Percentiles rank a stretch among this genome's conserved stretches.
These are phyloP conservation scores for Biancaea sappan DNA, from an alignment of 306 rosid genomes.

Conservation along the genomic window DNA sequence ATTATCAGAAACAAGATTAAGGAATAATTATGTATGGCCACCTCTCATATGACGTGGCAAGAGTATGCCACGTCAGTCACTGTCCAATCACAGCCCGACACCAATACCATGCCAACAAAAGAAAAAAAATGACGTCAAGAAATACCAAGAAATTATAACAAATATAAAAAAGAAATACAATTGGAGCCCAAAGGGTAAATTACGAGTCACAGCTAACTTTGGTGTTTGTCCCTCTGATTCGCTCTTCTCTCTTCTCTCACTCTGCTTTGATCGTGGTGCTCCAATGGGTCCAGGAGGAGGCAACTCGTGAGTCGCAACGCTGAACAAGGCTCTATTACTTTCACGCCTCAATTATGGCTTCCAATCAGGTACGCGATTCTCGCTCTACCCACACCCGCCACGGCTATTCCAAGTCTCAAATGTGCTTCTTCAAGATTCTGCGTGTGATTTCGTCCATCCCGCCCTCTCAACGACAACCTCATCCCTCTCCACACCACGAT, in stretches of 20 bases:
- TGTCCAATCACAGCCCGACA: constrained; percentile 31
- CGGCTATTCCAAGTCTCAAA: constrained; percentile 53
- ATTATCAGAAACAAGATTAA: background rate
- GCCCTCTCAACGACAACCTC: background rate
- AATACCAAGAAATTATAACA: background rate
- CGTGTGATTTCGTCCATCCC: constrained; percentile 48
- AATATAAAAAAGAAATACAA: background rate
- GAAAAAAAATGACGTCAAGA: background rate
- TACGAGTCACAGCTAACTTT: background rate
- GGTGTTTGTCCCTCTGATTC: background rate
- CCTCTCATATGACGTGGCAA: background rate
- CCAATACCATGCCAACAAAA: constrained; percentile 6
- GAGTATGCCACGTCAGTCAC: background rate
- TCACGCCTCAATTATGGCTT: constrained; percentile 34
- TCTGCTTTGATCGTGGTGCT: background rate
- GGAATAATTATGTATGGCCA: background rate
- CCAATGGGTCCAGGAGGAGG: background rate
- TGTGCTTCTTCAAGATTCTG: constrained; percentile 53
- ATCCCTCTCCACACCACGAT: background rate
- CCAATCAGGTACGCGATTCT: constrained; percentile 32
- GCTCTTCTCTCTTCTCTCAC: background rate
- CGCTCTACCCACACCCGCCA: constrained; percentile 8
- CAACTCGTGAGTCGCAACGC: constrained; percentile 7
- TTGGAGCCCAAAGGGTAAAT: background rate
- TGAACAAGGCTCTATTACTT: background rate